phyloP scores from a whole-genome alignment of 257 asterid species.

The Cordia subcordata region DNA sequence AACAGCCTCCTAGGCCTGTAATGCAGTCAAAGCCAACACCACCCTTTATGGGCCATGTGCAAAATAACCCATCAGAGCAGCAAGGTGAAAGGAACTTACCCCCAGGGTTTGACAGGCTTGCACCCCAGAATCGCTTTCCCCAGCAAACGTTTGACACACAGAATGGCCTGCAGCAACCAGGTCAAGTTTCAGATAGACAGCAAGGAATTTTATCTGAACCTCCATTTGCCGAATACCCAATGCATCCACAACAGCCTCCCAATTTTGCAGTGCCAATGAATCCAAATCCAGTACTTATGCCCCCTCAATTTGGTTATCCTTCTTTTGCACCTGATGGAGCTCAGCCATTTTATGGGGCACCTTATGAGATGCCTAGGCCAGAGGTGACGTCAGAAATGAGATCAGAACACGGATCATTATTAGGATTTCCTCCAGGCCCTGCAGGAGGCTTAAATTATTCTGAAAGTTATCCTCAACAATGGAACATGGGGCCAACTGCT shows the following conservation, averaged over 20 bases:
- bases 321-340: slow-evolving; percentile 57
- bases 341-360: slow-evolving; percentile 59
- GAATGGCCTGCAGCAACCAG: slow-evolving; percentile 41
- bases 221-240: slow-evolving; percentile 22
- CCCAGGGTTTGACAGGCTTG: slow-evolving; percentile 52
- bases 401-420: slow-evolving; percentile 58
- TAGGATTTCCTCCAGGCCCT: slow-evolving; percentile 63
- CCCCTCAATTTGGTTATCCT: slow-evolving; percentile 68
- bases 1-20: slow-evolving; percentile 44
- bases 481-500: slow-evolving; percentile 56
- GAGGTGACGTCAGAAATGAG: slow-evolving; percentile 56
- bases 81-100: slow-evolving; percentile 45
- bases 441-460: slow-evolving; percentile 51
- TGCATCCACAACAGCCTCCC: slow-evolving; percentile 30
- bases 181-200: slow-evolving; percentile 40
- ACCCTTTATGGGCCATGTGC: slow-evolving; percentile 55
- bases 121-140: slow-evolving; percentile 54
- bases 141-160: slow-evolving; percentile 56
- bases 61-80: slow-evolving; percentile 56
- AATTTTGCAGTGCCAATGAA: slow-evolving; percentile 39
- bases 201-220: slow-evolving; percentile 17
- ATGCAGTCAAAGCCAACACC: slow-evolving; percentile 44
- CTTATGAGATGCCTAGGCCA: slow-evolving; percentile 57
- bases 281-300: slow-evolving; percentile 38
- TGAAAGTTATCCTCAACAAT: slow-evolving; percentile 62